Evolutionary conservation across 306 rosid species (phyloP).

Genomic region (Lathyrus tuberosus): DNA sequence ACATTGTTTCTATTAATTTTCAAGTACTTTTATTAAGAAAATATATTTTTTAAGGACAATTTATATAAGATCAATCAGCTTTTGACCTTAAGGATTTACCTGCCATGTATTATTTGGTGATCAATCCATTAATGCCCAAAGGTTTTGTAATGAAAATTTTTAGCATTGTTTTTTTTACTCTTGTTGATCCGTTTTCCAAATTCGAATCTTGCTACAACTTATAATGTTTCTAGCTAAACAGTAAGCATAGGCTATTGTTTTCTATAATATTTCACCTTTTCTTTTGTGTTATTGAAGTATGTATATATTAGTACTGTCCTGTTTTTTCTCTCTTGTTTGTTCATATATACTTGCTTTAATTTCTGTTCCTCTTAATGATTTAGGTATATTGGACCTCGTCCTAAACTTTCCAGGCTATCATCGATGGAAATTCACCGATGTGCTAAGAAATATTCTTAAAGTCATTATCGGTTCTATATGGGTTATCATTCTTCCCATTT

Average conservation of each 20-base stretch:
- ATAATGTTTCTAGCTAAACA: conserved; percentile 22
- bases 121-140: conserved; percentile 9
- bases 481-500: conserved; percentile 80
- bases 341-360: conserved; percentile 24
- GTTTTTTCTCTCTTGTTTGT: conserved; percentile 24
- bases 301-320: not conserved
- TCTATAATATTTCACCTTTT: conserved; percentile 1
- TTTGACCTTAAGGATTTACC: conserved; percentile 24
- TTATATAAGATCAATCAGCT: conserved; percentile 22
- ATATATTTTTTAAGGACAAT: conserved; percentile 18
- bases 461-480: conserved; percentile 73
- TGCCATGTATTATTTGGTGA: conserved; percentile 25
- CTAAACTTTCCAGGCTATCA: conserved; percentile 92
- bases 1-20: conserved; percentile 31
- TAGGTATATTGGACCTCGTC: conserved; percentile 84
- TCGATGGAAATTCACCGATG: conserved; percentile 77
- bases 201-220: conserved; percentile 24
- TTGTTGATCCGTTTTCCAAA: conserved; percentile 6
- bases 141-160: conserved; percentile 3
- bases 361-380: conserved; percentile 42
- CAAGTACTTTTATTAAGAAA: conserved; percentile 13
- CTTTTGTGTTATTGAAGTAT: conserved; percentile 35
- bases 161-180: not conserved
- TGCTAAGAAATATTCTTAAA: conserved; percentile 84
- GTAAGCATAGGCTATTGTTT: conserved; percentile 12